Percentiles rank a stretch among this genome's conserved stretches.
phyloP scores from a whole-genome alignment of 2,329 filamentous ascomycete genomes.

The Lecanicillium sp. region DNA sequence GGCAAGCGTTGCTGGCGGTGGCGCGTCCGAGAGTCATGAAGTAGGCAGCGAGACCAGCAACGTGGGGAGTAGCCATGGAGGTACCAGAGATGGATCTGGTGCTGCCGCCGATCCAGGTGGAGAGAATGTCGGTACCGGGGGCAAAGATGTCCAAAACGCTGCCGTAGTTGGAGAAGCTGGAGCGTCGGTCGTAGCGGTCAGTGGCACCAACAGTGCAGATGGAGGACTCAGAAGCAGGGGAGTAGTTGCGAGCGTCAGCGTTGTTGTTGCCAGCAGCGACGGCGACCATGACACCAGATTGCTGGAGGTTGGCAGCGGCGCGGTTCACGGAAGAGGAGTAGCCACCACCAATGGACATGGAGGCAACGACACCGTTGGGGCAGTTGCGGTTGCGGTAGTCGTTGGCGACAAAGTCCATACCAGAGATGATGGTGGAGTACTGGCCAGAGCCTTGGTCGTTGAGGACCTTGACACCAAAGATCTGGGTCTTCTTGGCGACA shows the following conservation, averaged over 20 bases:
- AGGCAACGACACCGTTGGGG: conserved; percentile 37
- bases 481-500: conserved; percentile 30
- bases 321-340: conserved; percentile 36
- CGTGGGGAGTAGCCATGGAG: conserved; percentile 53
- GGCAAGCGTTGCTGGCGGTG: conserved; percentile 27
- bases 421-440: conserved; percentile 28
- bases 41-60: conserved; percentile 55
- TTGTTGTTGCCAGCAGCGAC: conserved; percentile 46
- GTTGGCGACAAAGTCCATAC: conserved; percentile 28
- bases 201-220: conserved; percentile 43
- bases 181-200: conserved; percentile 30
- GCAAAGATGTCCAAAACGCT: conserved; percentile 20
- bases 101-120: conserved; percentile 19
- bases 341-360: conserved; percentile 45
- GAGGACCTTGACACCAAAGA: conserved; percentile 35
- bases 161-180: conserved; percentile 45
- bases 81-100: conserved; percentile 36
- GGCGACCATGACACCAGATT: conserved; percentile 39
- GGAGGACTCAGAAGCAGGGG: conserved; percentile 38
- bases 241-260: conserved; percentile 34
- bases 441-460: conserved; percentile 23
- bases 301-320: conserved; percentile 35
- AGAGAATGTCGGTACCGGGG: conserved; percentile 31
- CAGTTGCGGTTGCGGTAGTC: conserved; percentile 24
- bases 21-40: conserved; percentile 40